Conservation (phyloP, 257 asterid genomes). For the Ilex asprella region DNA sequence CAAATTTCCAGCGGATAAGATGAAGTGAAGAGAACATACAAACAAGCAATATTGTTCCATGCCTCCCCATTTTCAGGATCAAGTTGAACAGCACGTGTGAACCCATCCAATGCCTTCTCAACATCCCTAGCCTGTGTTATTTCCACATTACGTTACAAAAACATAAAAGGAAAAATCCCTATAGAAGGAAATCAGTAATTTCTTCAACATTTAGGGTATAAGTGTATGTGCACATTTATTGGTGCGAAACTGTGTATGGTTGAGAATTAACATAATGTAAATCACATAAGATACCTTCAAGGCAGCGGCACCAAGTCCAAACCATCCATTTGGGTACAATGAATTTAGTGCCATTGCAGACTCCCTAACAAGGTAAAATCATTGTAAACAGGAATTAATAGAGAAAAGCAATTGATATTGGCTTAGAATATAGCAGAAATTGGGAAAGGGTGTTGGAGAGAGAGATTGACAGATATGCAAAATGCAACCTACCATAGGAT, state of each 20-base stretch:
- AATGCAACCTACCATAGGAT: constrained; percentile 33
- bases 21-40: constrained; percentile 17
- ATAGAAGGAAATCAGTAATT: not conserved
- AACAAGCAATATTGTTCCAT: constrained; percentile 92
- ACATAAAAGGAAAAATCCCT: constrained; percentile 2
- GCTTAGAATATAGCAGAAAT: not conserved
- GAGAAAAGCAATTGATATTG: not conserved
- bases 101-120: constrained; percentile 82
- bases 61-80: constrained; percentile 99
- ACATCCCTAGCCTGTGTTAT: constrained; percentile 42
- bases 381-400: constrained; percentile 1
- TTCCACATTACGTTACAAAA: not conserved
- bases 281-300: constrained; percentile 33
- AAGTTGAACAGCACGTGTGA: constrained; percentile 81
- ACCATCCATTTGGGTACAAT: constrained; percentile 91
- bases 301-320: constrained; percentile 93
- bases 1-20: not conserved
- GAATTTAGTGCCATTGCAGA: constrained; percentile 90
- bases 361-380: constrained; percentile 28
- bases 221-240: too few species aligned
- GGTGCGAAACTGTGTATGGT: too few species aligned
- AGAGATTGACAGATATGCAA: not conserved
- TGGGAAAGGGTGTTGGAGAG: not conserved
- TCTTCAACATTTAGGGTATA: not conserved
- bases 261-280: not conserved